phyloP scores from a whole-genome alignment of 257 asterid species.

The Solanum sejunctum region DNA sequence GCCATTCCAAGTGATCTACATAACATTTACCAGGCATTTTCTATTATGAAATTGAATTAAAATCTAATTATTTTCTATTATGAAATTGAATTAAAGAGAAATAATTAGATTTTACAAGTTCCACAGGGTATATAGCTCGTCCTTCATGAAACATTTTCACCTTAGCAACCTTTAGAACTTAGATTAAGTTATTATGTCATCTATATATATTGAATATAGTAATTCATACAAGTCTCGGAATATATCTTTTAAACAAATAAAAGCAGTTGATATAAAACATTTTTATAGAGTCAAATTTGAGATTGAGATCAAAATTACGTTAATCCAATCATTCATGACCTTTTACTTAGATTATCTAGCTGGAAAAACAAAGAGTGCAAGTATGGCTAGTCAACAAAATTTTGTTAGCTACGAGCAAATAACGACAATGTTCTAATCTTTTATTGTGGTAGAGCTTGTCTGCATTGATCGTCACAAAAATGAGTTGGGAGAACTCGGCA shows the following conservation, averaged over 20 bases:
- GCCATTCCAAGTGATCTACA: constrained; percentile 79
- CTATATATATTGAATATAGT: too few species aligned
- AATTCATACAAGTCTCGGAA: neutral
- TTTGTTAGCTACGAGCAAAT: too few species aligned
- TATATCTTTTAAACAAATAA: neutral
- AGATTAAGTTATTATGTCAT: too few species aligned
- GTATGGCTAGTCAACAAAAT: too few species aligned
- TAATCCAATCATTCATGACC: too few species aligned
- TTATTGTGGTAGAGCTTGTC: neutral
- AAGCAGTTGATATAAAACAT: neutral
- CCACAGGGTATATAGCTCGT: too few species aligned
- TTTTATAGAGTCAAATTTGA: neutral
- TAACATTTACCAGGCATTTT: neutral
- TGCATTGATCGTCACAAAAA: neutral
- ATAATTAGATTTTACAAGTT: too few species aligned
- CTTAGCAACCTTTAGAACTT: neutral
- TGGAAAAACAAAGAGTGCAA: too few species aligned
- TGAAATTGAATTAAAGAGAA: neutral
- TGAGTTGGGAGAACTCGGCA: neutral
- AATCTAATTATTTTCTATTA: neutral
- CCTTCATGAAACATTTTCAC: neutral
- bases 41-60: neutral
- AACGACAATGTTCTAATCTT: too few species aligned
- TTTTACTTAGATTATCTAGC: too few species aligned
- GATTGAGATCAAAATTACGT: too few species aligned